Conservation (phyloP, 139 green algal species). For the Dunaliella primolecta region DNA sequence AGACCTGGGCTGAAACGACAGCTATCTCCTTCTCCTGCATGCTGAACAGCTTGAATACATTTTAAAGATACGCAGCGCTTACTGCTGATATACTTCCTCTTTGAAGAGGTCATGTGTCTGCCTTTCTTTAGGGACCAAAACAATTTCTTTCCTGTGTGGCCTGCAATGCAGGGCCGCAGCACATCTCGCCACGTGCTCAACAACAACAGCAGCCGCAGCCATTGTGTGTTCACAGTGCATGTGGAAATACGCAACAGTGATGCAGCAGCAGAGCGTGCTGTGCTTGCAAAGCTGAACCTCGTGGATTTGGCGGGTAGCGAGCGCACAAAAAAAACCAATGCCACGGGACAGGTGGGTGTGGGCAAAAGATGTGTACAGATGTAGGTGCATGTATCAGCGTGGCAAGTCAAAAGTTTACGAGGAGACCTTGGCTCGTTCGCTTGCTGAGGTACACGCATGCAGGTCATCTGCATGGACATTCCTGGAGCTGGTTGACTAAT, state of each 20-base stretch:
- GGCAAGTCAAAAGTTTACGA: conserved; percentile 14
- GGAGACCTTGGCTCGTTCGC: too few species aligned
- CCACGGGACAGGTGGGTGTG: conserved; percentile 22
- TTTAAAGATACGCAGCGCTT: not conserved
- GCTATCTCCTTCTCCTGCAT: not conserved
- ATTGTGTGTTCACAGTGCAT: conserved; percentile 76
- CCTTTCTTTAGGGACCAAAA: too few species aligned
- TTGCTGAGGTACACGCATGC: too few species aligned
- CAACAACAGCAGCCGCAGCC: conserved; percentile 48
- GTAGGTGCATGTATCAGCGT: not conserved
- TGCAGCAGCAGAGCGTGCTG: conserved; percentile 55
- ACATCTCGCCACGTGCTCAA: conserved; percentile 67
- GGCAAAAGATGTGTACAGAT: conserved; percentile 30
- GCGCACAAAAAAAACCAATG: conserved; percentile 75
- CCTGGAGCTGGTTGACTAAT: too few species aligned
- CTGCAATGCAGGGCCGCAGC: conserved; percentile 42
- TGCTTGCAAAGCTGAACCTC: conserved; percentile 61
- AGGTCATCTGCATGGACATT: too few species aligned
- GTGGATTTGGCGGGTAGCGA: conserved; percentile 82
- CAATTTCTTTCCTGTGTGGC: too few species aligned
- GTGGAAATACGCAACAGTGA: conserved; percentile 58
- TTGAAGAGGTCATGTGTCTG: too few species aligned
- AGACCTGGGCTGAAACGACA: too few species aligned
- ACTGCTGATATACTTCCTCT: not conserved
- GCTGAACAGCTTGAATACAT: not conserved